Evolutionary conservation across 257 asterid species (phyloP).

Genomic region (Anisodus tanguticus): DNA sequence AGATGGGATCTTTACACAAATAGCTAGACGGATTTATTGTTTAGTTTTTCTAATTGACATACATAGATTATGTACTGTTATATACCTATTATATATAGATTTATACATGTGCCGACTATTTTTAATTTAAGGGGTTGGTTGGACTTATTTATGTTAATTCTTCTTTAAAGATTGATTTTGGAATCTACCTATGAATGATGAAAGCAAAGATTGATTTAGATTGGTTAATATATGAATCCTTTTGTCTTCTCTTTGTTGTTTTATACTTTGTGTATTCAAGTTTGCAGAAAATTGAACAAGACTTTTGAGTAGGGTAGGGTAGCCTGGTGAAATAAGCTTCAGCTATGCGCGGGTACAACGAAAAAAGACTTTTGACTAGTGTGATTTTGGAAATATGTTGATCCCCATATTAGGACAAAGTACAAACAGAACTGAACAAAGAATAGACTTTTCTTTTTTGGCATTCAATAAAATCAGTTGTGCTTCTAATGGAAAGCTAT

Average conservation of each 20-base stretch:
- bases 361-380: not conserved
- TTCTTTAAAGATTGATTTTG: not conserved
- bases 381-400: not conserved
- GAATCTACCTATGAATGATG: not conserved
- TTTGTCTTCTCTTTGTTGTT: not conserved
- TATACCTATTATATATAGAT: too few species aligned
- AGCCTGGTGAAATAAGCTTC: too few species aligned
- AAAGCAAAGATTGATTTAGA: not conserved
- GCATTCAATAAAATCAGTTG: not conserved
- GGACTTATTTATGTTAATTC: too few species aligned
- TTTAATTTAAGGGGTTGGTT: too few species aligned
- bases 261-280: not conserved
- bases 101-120: too few species aligned
- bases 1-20: too few species aligned
- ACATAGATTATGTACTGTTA: too few species aligned
- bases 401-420: not conserved
- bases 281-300: not conserved
- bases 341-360: too few species aligned
- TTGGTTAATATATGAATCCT: not conserved
- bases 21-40: too few species aligned
- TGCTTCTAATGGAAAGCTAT: not conserved
- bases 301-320: not conserved
- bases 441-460: not conserved
- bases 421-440: slow-evolving; percentile 16
- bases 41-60: too few species aligned